Conservation (phyloP, 2,329 filamentous ascomycete species). For the Alternaria sp. region DNA sequence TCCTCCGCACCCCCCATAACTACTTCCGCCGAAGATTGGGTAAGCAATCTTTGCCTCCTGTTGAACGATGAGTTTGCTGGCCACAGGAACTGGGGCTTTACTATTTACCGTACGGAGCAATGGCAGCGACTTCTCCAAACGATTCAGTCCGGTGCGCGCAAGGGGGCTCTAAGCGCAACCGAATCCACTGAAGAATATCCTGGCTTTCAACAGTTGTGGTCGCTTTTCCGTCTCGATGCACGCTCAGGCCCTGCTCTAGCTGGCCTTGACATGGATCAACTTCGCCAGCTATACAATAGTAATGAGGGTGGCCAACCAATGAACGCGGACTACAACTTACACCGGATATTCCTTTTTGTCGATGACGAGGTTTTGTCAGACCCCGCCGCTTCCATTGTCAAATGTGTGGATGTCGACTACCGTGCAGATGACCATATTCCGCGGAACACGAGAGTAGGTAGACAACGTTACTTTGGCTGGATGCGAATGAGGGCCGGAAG, state of each 20-base stretch:
- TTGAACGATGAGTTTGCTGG: neutral
- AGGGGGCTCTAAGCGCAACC: neutral
- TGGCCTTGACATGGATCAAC: conserved; percentile 21
- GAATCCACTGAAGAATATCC: conserved; percentile 13
- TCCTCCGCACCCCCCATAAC: neutral
- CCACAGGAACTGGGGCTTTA: conserved; percentile 25
- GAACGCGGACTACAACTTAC: conserved; percentile 14
- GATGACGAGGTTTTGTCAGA: conserved; percentile 21
- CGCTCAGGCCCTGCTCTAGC: conserved; percentile 22
- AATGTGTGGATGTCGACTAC: conserved; percentile 22
- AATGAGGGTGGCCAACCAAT: conserved; percentile 22
- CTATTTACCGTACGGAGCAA: conserved; percentile 29
- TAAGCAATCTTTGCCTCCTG: neutral
- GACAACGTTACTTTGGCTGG: conserved; percentile 22
- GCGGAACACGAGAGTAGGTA: conserved; percentile 10
- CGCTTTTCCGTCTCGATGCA: conserved; percentile 27
- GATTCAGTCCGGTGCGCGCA: conserved; percentile 14
- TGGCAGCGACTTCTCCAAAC: conserved; percentile 26
- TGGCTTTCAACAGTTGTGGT: conserved; percentile 16
- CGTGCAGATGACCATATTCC: conserved; percentile 13
- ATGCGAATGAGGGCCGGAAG: conserved; percentile 13
- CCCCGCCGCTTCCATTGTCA: conserved; percentile 11
- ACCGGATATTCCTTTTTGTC: conserved; percentile 19
- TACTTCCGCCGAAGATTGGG: neutral
- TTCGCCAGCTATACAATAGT: conserved; percentile 24